These are phyloP conservation scores for Pilatotrama ljubarskyi DNA, from an alignment of 768 basidiomycete genomes.

Conservation along the genomic window DNA sequence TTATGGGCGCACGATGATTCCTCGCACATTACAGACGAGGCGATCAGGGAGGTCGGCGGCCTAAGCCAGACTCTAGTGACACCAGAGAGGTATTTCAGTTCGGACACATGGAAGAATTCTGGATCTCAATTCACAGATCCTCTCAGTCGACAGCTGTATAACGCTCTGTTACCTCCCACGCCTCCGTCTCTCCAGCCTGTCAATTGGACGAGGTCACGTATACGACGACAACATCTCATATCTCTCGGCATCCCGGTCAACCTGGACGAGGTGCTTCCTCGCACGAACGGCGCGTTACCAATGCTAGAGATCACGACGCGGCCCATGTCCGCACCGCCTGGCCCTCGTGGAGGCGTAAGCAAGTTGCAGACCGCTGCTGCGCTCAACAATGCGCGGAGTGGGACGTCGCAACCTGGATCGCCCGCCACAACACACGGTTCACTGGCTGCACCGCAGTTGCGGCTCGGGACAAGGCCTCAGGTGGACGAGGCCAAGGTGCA, in stretches of 20 bases:
- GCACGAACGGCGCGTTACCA: constrained; percentile 67
- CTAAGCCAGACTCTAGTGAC: constrained; percentile 76
- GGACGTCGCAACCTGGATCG: constrained; percentile 44
- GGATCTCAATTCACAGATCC: constrained; percentile 28
- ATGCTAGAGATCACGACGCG: constrained; percentile 81
- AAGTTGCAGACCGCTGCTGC: constrained; percentile 35
- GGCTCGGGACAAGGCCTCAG: constrained; percentile 76
- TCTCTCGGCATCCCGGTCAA: constrained; percentile 93
- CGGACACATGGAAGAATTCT: constrained; percentile 3
- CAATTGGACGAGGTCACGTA: constrained; percentile 92
- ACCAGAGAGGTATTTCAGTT: constrained; percentile 61
- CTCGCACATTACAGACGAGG: constrained; percentile 62
- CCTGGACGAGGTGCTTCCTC: constrained; percentile 86
- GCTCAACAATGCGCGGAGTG: constrained; percentile 53
- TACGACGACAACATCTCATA: constrained; percentile 88
- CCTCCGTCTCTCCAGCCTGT: constrained; percentile 80
- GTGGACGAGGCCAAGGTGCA: constrained; percentile 67
- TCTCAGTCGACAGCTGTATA: constrained; percentile 76
- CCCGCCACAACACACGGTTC: constrained; percentile 43
- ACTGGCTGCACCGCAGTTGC: constrained; percentile 39
- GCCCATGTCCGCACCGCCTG: constrained; percentile 79
- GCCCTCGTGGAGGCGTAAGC: constrained; percentile 43
- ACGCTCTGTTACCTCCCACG: constrained; percentile 61
- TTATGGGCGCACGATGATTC: constrained; percentile 60
- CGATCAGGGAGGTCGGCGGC: constrained; percentile 79